phyloP scores from a whole-genome alignment of 306 rosid species.

The Vigna hirtella region DNA sequence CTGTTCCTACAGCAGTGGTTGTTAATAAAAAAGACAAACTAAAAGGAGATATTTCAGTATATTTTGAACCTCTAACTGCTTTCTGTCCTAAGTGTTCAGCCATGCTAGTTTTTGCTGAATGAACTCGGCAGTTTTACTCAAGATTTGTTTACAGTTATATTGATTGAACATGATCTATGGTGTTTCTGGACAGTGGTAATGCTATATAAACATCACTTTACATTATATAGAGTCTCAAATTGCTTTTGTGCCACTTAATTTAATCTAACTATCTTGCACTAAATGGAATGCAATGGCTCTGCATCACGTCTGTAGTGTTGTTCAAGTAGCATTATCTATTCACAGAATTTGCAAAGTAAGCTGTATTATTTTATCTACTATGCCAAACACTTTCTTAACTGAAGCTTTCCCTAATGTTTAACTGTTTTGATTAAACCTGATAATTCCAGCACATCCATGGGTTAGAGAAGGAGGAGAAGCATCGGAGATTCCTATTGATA shows the following conservation, averaged over 20 bases:
- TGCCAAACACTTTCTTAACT: not conserved
- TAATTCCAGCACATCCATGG: constrained; percentile 82
- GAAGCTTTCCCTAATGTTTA: not conserved
- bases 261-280: not conserved
- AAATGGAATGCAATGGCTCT: constrained; percentile 3
- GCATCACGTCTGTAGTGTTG: not conserved
- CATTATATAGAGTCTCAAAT: not conserved
- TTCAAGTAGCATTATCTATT: constrained; percentile 2
- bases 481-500: constrained; percentile 84
- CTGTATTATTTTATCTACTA: not conserved
- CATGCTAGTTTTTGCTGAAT: not conserved
- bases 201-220: not conserved
- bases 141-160: not conserved
- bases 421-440: constrained; percentile 30
- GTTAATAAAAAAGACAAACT: not conserved
- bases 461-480: constrained; percentile 91
- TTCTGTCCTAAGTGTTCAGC: not conserved
- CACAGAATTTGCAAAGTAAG: not conserved
- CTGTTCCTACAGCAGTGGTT: not conserved
- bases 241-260: not conserved
- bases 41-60: not conserved
- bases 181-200: not conserved
- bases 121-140: too few relatives aligned
- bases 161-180: not conserved
- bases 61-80: not conserved